Conservation (phyloP, 129 eudicot genomes). For the Rutidosis leptorrhynchoides region DNA sequence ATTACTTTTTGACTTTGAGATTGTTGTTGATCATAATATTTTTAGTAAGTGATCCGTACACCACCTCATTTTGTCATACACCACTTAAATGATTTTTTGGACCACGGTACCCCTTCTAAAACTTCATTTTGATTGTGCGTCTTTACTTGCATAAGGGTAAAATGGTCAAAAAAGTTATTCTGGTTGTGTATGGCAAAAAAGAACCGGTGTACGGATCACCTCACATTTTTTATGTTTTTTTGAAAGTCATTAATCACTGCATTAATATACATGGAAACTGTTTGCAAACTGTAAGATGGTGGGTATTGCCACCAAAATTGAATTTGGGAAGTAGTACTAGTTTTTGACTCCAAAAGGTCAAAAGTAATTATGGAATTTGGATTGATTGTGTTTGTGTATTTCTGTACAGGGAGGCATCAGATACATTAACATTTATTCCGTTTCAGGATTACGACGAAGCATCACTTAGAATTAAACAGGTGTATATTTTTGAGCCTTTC, state of each 20-base stretch:
- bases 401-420: not conserved
- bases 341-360: not conserved
- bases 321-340: not conserved
- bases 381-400: not conserved
- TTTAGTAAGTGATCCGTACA: too few relatives aligned
- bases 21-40: not conserved
- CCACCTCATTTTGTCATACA: not conserved
- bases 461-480: not conserved
- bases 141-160: too few relatives aligned
- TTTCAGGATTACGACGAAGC: constrained; percentile 19
- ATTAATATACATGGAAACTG: not conserved
- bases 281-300: not conserved
- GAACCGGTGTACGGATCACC: too few relatives aligned
- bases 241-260: not conserved
- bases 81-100: not conserved
- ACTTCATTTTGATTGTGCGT: too few relatives aligned
- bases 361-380: not conserved
- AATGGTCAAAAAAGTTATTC: too few relatives aligned
- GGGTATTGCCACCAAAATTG: not conserved
- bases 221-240: not conserved
- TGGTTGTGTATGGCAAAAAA: too few relatives aligned
- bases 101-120: too few relatives aligned
- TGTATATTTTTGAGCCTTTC: not conserved
- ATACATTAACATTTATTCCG: not conserved
- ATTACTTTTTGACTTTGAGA: not conserved